phyloP scores from a whole-genome alignment of 768 basidiomycete species.

The Hygrocybe punicea region DNA sequence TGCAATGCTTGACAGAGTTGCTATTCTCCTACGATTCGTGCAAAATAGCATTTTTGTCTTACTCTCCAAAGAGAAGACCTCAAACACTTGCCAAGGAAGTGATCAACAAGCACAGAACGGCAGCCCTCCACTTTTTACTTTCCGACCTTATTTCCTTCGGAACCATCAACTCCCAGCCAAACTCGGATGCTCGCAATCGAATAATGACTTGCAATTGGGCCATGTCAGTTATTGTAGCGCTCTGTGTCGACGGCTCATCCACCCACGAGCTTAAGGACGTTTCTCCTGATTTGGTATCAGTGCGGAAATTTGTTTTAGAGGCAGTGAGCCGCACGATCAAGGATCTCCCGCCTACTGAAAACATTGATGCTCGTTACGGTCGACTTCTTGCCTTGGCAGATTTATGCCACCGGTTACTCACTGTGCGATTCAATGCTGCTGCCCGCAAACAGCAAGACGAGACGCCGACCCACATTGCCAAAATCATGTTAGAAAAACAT shows the following conservation, averaged over 20 bases:
- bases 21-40: constrained; percentile 90
- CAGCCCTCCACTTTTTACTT: constrained; percentile 76
- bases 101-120: constrained; percentile 54
- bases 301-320: constrained; percentile 91
- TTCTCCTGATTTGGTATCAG: constrained; percentile 72
- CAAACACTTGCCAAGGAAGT: constrained; percentile 64
- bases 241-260: constrained; percentile 83
- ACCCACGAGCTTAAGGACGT: constrained; percentile 71
- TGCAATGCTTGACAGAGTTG: constrained; percentile 90
- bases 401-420: constrained; percentile 82
- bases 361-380: constrained; percentile 76
- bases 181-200: constrained; percentile 51
- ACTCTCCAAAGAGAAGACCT: constrained; percentile 61
- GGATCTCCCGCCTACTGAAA: constrained; percentile 60
- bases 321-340: constrained; percentile 83
- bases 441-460: constrained; percentile 63
- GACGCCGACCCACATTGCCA: constrained; percentile 86
- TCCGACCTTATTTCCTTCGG: constrained; percentile 79
- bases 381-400: constrained; percentile 84
- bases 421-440: constrained; percentile 62
- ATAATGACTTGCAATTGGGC: constrained; percentile 77
- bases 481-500: constrained; percentile 98
- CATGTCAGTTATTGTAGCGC: constrained; percentile 83
- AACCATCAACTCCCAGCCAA: constrained; percentile 61
- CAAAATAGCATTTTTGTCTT: constrained; percentile 84